Conservation (phyloP, 176 grass and related monocot species). For the Hordeum marinum region DNA sequence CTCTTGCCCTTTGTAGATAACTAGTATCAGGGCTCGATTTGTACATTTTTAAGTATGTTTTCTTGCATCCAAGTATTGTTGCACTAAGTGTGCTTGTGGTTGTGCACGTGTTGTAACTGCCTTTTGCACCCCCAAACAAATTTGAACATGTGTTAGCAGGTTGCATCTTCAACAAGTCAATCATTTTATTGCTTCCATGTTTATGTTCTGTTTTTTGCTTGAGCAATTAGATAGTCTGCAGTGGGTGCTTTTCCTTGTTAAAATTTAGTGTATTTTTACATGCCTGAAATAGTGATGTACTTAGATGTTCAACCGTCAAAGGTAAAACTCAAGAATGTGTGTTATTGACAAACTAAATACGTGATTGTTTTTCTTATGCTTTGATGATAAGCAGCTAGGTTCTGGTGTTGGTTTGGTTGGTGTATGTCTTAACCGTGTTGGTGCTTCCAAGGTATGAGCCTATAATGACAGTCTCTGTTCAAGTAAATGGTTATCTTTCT, state of each 20-base stretch:
- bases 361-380: slow-evolving; percentile 16
- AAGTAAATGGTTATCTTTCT: not conserved
- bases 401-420: slow-evolving; percentile 95
- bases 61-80: not conserved
- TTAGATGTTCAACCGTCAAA: not conserved
- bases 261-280: not conserved
- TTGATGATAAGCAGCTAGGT: slow-evolving; percentile 61
- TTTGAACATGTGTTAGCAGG: not conserved
- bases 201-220: not conserved
- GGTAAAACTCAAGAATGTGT: not conserved
- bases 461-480: not conserved
- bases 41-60: not conserved
- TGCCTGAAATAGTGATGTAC: not conserved
- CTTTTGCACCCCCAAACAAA: not conserved
- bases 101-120: not conserved
- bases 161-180: not conserved
- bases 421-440: slow-evolving; percentile 56
- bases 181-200: not conserved
- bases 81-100: not conserved
- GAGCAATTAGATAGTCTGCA: not conserved
- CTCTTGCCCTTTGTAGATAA: not conserved
- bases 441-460: slow-evolving; percentile 76
- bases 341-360: not conserved
- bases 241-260: not conserved
- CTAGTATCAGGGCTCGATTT: not conserved